Base-by-base conservation (phyloP, 306 rosid species). In the Vigna trinervia region DNA sequence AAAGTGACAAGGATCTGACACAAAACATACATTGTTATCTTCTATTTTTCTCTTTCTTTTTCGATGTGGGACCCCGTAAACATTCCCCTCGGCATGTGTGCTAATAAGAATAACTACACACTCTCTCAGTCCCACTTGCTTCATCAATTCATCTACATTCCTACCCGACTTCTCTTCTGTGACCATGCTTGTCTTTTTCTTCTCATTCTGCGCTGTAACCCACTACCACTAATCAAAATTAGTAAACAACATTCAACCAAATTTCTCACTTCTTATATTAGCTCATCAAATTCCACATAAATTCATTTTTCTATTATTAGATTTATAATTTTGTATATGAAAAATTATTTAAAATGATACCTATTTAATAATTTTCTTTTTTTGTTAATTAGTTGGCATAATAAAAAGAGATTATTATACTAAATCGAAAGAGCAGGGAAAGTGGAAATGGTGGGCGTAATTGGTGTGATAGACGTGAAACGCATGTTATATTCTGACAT, bases 31-130 rank as follows among this genome's bases (percentile, higher is more conserved):
- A 50, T 73, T 65, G 60, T 8, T 75, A 34, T 48, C 73, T 78
- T 65, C 23, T n/a, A 34, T 36, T 36, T 63, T 32, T 13, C 38
- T 58, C 11, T 28, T 28, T 30, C 2, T 14, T 61, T 61, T 61
- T 32, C 68, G 5, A 3, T 0, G 71, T 19, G 53, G 80, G 90
- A 83, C 12, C 85, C 88, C 85, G 52, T 82, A 69, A 84, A 89
- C 93, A 89, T 89, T 89, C 93, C 78, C 83, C 87, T 89, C 6
- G 93, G 80, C 80, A 74, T 83, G 87, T 85, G 93, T 87, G 93
- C 84, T 76, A 85, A 83, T 82, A 85, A 85, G 80, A 85, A 86
- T 86, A 84, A 89, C 48, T 4, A 78, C 34, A 47, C 54, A 19
- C 20, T 41, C 46, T 8, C 46, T 36, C 14, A 77, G 78, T 81